Base-by-base conservation (phyloP, 1,284 basidiomycete species). In the Ustanciosporium gigantosporum region DNA sequence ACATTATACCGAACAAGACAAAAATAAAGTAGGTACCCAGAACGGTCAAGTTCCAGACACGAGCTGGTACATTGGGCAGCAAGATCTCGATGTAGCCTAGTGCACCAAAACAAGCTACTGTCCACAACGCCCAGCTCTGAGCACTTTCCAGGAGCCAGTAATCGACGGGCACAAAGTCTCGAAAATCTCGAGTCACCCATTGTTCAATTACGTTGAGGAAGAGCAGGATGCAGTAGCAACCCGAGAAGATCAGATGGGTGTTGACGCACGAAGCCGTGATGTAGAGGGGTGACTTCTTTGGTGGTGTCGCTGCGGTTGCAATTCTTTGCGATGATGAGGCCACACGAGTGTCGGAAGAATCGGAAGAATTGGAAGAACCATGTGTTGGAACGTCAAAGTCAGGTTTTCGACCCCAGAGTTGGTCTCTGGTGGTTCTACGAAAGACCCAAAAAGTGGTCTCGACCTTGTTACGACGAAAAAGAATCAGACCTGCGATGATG, bases 41-140 rank as follows among this genome's bases (percentile, higher is more conserved):
- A 16, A 61, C 29, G 7, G 11, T 23, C 8, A 17, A 14, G 31
- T 61, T 61, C 58, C 58, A 61, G 4, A 61, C 5, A 44, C 31
- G 40, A 5, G 51, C 46, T 2, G 43, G 25, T 2, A 45, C 25
- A n/a, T 47, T 31, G 14, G 58, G 58, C 1, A 56, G 34, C 19
- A 61, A 36, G 14, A 61, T 44, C 2, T 51, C 58, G 4, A 61
- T 45, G 44, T 61, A 61, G 19, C 58, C 58, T 5, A 61, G 19
- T 1, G 47, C 39, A 6, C 51, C 44, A 13, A 55, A 48, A 34
- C 46, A 61, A 13, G 38, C 48, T 16, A 42, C 48, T 0, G 52
- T 50, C 24, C 50, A 57, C 36, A 62, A 31, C 20, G 23, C 16
- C 5, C n/a, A n/a, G 6, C 36, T 2, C 53, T 49, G 56, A 16